Evolutionary conservation across 331 rosid species (phyloP), one percentile per base, ranked within the genome.

Genomic region (Stylosanthes scabra): DNA sequence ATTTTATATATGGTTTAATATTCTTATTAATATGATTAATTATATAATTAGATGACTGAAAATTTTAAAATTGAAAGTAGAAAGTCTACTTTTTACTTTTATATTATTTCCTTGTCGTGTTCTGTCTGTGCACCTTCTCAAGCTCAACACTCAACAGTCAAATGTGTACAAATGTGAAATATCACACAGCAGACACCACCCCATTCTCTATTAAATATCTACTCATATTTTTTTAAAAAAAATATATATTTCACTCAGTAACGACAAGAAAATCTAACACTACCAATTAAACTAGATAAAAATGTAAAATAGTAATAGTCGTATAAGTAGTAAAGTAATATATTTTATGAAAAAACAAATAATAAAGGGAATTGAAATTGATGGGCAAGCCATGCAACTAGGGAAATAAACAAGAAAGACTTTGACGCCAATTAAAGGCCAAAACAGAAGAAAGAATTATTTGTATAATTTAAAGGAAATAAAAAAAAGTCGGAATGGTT

Each of bases 401-500:
- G 47, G 58, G 74, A 57, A 79, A 60, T 52, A 66, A 72, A 72
- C 79, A 72, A 66, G 72, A 72, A 59, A 61, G 62, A 60, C 73
- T 68, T 72, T 20, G 80, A 78, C 62, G 59, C 51, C n/a, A 82
- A 20, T 20, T 20, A 78, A 74, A 31, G 37, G 37, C 5, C 37
- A 31, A 31, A 31, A 67, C 63, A 74, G 44, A 51, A 52, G 41
- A 66, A 58, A 71, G 55, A 7, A 6, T 20, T 31, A 31, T 31
- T 15, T 51, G 50, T n/a, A 11, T 25, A 42, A 57, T 25, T 62
- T 69, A 69, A 75, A 57, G 46, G 70, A 34, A 58, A 20, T 20
- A 20, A 20, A 20, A 20, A 20, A 20, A 20, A 20, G 25, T 20
- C 1, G 25, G 25, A 20, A 20, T 20, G 25, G 25, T 20, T 20